Conservation (phyloP, 2,329 filamentous ascomycete species). For the Claviceps digitariae region DNA sequence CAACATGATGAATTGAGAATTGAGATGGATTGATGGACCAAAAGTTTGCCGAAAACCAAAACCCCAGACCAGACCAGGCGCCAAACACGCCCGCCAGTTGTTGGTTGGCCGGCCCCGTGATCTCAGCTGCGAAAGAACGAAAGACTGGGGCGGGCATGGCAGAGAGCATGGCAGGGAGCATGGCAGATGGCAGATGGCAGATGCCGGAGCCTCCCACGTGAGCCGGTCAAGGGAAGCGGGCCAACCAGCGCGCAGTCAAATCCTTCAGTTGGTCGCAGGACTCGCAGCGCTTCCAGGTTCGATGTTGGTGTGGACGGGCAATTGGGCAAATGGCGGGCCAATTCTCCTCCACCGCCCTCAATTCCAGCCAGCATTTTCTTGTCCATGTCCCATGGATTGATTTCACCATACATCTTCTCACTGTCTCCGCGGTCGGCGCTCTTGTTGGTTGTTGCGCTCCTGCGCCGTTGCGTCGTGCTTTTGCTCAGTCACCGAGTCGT, state of each 20-base stretch:
- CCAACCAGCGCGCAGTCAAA: background rate
- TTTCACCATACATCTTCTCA: background rate
- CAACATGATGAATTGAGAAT: too few species aligned
- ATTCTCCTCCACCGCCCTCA: slow-evolving; percentile 4
- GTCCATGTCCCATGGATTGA: too few species aligned
- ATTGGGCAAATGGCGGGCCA: background rate
- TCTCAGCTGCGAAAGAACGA: too few species aligned
- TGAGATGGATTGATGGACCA: too few species aligned
- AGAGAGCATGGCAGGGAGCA: background rate
- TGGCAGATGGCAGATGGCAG: background rate
- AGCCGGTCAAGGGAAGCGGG: background rate
- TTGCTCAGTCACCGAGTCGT: background rate
- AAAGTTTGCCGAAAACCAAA: too few species aligned
- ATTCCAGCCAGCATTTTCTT: slow-evolving; percentile 1
- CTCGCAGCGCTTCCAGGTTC: too few species aligned
- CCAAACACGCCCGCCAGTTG: too few species aligned
- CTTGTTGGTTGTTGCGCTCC: background rate
- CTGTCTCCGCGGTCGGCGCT: slow-evolving; percentile 6
- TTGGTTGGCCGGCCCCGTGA: too few species aligned
- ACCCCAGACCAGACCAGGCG: too few species aligned
- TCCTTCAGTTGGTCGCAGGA: too few species aligned
- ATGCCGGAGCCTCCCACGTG: slow-evolving; percentile 1
- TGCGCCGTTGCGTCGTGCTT: background rate
- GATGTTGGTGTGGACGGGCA: too few species aligned
- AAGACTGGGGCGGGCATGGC: too few species aligned